Conservation (phyloP, 2,329 filamentous ascomycete species). For the Venturia aucupariae region DNA sequence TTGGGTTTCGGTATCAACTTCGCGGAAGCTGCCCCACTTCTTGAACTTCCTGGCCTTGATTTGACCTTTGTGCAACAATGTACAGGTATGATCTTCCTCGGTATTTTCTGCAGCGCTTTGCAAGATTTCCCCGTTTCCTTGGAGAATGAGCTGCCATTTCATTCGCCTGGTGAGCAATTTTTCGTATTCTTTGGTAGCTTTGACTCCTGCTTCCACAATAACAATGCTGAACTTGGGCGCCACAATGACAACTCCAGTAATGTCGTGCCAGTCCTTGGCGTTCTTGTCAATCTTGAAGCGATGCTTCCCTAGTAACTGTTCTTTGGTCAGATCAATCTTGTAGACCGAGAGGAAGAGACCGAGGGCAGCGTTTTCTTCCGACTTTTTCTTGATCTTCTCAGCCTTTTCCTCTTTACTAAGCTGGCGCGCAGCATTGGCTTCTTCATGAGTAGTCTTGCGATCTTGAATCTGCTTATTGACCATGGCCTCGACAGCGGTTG, state of each 20-base stretch:
- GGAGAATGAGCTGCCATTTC: conserved; percentile 85
- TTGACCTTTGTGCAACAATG: conserved; percentile 84
- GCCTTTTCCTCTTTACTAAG: conserved; percentile 79
- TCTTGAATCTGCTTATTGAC: conserved; percentile 91
- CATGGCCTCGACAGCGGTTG: conserved; percentile 88
- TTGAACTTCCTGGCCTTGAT: conserved; percentile 70
- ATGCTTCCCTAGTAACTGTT: conserved; percentile 86
- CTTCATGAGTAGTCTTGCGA: conserved; percentile 67
- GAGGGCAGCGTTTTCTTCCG: conserved; percentile 78
- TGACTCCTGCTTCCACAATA: conserved; percentile 89
- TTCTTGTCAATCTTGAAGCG: conserved; percentile 90
- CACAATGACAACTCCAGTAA: conserved; percentile 87
- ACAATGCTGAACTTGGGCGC: conserved; percentile 83
- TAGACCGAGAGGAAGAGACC: conserved; percentile 83
- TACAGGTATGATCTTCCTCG: conserved; percentile 73
- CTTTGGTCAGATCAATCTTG: conserved; percentile 49
- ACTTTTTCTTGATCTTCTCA: conserved; percentile 73
- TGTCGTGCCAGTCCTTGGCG: conserved; percentile 67
- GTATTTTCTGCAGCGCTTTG: conserved; percentile 36
- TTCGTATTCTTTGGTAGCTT: conserved; percentile 75
- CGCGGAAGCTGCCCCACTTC: conserved; percentile 71
- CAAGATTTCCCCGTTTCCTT: conserved; percentile 46
- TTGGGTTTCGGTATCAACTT: conserved; percentile 88
- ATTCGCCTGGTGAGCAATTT: conserved; percentile 92
- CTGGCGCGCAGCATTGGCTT: conserved; percentile 73